Percentiles rank a stretch among this genome's conserved stretches.
These are phyloP conservation scores for Chalciporus sphaerocephalus DNA, from an alignment of 768 basidiomycete species.

Conservation along the genomic window DNA sequence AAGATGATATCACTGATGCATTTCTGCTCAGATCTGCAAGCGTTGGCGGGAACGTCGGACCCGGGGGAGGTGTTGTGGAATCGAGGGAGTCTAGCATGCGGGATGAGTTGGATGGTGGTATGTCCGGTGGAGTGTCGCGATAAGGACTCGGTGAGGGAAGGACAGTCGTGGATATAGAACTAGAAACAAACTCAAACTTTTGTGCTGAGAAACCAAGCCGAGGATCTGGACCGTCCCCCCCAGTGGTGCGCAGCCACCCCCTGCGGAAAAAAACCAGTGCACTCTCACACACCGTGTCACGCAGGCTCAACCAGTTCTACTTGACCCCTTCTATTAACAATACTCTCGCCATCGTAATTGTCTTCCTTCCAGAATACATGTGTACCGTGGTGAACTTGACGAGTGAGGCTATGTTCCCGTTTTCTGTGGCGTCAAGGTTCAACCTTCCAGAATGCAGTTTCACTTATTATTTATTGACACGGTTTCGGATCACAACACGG, in stretches of 20 bases:
- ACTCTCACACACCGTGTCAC: too few relatives aligned
- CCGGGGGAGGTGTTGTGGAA: not conserved
- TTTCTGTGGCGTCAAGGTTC: too few relatives aligned
- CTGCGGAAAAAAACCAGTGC: constrained; percentile 10
- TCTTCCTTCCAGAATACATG: too few relatives aligned
- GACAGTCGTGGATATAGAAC: not conserved
- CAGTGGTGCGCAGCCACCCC: constrained; percentile 21
- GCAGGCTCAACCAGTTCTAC: too few relatives aligned
- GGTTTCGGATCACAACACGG: too few relatives aligned
- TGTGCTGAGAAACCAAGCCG: constrained; percentile 12
- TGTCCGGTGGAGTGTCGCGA: not conserved
- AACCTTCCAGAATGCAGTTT: too few relatives aligned
- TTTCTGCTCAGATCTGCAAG: constrained; percentile 71
- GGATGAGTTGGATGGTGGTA: not conserved
- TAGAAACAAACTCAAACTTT: constrained; percentile 1
- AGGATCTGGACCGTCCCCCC: constrained; percentile 15
- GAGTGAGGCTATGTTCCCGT: too few relatives aligned
- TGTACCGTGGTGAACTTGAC: too few relatives aligned
- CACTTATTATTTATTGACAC: too few relatives aligned
- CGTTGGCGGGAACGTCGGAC: constrained; percentile 30
- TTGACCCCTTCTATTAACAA: not conserved
- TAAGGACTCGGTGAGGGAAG: not conserved
- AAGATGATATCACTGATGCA: constrained; percentile 70
- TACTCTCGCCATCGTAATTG: too few relatives aligned
- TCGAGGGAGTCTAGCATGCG: constrained; percentile 8